Evolutionary conservation across 805 yeast genomes (phyloP).

Genomic region (Candida fluviatilis): DNA sequence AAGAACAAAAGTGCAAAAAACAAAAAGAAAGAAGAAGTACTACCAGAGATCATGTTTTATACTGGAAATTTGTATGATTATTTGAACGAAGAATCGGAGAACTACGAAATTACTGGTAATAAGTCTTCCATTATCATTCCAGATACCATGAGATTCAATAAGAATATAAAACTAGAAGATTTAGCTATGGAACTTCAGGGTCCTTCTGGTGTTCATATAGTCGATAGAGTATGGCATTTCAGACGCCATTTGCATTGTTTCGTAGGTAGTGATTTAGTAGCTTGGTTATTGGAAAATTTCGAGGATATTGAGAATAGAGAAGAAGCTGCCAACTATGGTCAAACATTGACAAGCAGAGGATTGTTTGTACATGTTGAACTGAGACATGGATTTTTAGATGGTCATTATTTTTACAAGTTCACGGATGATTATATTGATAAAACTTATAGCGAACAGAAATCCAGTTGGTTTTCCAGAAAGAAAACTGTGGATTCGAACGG

Average conservation of each 20-base stretch:
- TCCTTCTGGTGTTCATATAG: constrained; percentile 58
- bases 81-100: constrained; percentile 45
- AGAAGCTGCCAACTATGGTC: constrained; percentile 80
- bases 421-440: constrained; percentile 47
- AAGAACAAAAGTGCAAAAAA: constrained; percentile 21
- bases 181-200: constrained; percentile 65
- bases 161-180: constrained; percentile 44
- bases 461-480: constrained; percentile 32
- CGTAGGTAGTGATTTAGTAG: constrained; percentile 79
- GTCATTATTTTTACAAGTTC: constrained; percentile 84
- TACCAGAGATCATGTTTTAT: constrained; percentile 78
- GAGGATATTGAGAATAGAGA: constrained; percentile 78
- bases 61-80: constrained; percentile 79
- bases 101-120: constrained; percentile 33
- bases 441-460: constrained; percentile 17
- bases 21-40: constrained; percentile 42
- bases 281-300: constrained; percentile 78
- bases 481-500: constrained; percentile 7
- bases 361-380: constrained; percentile 78
- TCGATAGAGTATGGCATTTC: constrained; percentile 90
- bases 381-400: constrained; percentile 83
- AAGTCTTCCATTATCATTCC: constrained; percentile 32
- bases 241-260: constrained; percentile 72
- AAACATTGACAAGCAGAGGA: constrained; percentile 64
- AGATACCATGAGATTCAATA: constrained; percentile 40